Evolutionary conservation across 441 rosid genomes (phyloP), one percentile per base, ranked within the genome.

Genomic region (Rhodomyrtus psidioides): DNA sequence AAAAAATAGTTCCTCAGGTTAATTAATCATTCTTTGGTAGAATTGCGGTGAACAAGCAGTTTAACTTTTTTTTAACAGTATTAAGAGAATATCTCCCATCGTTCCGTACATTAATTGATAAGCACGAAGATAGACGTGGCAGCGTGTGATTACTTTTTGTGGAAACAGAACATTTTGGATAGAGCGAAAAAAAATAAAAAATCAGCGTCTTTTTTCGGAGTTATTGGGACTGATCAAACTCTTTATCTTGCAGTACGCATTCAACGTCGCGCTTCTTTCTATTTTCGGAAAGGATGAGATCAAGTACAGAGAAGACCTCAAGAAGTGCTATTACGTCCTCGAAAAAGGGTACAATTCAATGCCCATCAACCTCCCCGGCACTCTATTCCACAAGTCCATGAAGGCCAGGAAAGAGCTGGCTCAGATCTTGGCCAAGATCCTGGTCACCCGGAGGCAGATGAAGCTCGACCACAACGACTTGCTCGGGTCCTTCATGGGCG

Each of bases 291-390:
- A 95, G 84, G 98, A 96, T 75, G 98, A 94, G 79, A 89, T 90
- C 55, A 60, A 88, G 24, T 95, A 95, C 93, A 90, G 98, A 90
- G 99, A 97, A 82, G 99, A 96, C 87, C 94, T 96, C 44, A 96
- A 95, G 88, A 88, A 94, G 85, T 95, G 98, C 79, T 97, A 97
- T 91, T 95, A 95, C 95, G 89, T 94, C 89, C 94, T 97, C 6
- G 99, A 97, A 87, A 92, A 95, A 83, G 99, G 99, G 4, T 97
- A 97, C 93, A 97, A 97, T 86, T 97, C 99, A 39, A 94, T 97
- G 99, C 99, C 98, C 28, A 89, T 96, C 28, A 96, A 97, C 85
- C 86, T 97, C 30, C 98, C 99, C 0, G 99, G 99, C 51, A 96
- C 99, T 8, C 96, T 96, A 7, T 96, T 96, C 91, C 74, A 95